Base-by-base conservation (phyloP, 164 flowering plant genomes). In the Magnolia sinica region DNA sequence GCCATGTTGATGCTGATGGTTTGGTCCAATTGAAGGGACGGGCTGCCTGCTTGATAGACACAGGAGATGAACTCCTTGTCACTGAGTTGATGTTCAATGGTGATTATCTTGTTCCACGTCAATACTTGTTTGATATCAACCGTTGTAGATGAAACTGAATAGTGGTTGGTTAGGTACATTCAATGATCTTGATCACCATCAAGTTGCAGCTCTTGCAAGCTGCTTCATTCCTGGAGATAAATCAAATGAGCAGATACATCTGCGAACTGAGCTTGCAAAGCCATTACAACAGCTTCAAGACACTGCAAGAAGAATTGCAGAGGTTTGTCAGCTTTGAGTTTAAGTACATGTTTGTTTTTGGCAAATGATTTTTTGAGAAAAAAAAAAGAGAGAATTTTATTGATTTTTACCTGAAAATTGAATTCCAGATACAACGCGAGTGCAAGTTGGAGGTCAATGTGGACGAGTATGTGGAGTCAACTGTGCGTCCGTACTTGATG, bases 81-180 rank as follows among this genome's bases (percentile, higher is more conserved):
- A 96, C 99, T 22, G 99, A 96, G 77, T 80, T 96, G 78, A 96
- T 96, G 99, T 96, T 96, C 76, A 94, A 96, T 84, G 98, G 99
- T 96, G 73, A 87, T 31, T 8, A 8, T 55, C 2, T 31, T 27
- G 71, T 29, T 68, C 71, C 1, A 0, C 5, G 2, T 8, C 24
- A 20, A 8, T 23, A 5, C 6, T 61, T 18, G 45, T 45, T 37
- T n/a, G 10, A 22, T 66, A 4, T 27, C 14, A 10, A 74, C 23
- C 73, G 51, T 45, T 64, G n/a, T 64, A 31, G 59, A 49, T 65
- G 37, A 75, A 74, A 13, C 69, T 72, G n/a, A 27, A n/a, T 55
- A 16, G 59, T 74, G 19, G 37, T 74, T 76, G 73, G 22, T 71
- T 80, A 93, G 98, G 98, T 75, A 95, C 98, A 16, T 96, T 93